A percentile compares a stretch with the other conserved stretches of the same genome.
phyloP scores from a whole-genome alignment of 2,329 filamentous ascomycete genomes.

The Pseudopithomyces maydicus region DNA sequence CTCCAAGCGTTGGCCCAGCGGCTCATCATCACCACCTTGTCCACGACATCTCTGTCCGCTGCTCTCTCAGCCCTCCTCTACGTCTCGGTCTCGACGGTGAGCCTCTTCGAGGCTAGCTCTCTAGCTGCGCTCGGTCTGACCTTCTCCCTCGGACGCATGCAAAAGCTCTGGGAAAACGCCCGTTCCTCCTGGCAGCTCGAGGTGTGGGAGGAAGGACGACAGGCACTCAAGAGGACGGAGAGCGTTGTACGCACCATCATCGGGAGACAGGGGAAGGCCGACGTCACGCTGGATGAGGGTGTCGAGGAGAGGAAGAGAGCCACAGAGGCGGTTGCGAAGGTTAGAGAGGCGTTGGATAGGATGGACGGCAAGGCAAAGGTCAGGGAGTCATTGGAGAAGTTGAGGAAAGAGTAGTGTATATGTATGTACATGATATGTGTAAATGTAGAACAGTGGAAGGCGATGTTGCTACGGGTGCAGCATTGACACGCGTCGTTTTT shows the following conservation, averaged over 20 bases:
- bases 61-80: constrained; percentile 62
- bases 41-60: constrained; percentile 65
- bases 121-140: constrained; percentile 64
- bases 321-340: constrained; percentile 53
- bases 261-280: constrained; percentile 46
- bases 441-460: background rate
- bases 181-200: constrained; percentile 58
- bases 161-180: constrained; percentile 62
- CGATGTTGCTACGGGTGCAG: background rate
- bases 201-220: constrained; percentile 62
- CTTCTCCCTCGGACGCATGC: constrained; percentile 62
- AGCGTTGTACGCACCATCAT: constrained; percentile 54
- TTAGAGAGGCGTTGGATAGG: constrained; percentile 52
- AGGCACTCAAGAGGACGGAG: constrained; percentile 61
- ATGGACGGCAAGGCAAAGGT: constrained; percentile 21
- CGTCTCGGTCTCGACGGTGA: constrained; percentile 56
- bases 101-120: constrained; percentile 62
- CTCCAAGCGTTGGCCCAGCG: constrained; percentile 53
- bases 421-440: background rate
- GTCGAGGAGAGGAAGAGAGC: constrained; percentile 45
- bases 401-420: constrained; percentile 3
- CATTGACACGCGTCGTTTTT: background rate
- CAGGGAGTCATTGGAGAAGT: background rate
- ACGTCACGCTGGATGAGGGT: constrained; percentile 39
- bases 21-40: constrained; percentile 72